Evolutionary conservation across 129 eudicot genomes (phyloP).

Genomic region (Chrysanthemum lavandulifolium): DNA sequence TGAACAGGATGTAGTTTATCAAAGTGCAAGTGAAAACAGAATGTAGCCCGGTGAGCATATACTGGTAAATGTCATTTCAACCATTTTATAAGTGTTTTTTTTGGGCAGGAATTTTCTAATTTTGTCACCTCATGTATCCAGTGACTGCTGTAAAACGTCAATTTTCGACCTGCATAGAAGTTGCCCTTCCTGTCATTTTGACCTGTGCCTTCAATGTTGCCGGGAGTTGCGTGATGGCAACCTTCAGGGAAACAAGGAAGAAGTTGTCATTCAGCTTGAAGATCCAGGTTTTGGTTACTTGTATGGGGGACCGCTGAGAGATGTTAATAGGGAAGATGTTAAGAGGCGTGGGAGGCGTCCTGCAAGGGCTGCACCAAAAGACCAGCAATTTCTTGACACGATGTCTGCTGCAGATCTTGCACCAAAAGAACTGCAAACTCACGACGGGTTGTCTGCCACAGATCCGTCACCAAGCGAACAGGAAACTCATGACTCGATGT

Average conservation of each 20-base stretch:
- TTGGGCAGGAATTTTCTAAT: neutral
- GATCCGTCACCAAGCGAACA: too few relatives aligned
- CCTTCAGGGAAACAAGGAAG: conserved; percentile 44
- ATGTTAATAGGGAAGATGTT: neutral
- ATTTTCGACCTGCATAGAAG: conserved; percentile 66
- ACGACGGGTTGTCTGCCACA: too few relatives aligned
- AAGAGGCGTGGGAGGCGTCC: too few relatives aligned
- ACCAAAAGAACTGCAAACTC: too few relatives aligned
- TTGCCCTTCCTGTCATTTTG: conserved; percentile 63
- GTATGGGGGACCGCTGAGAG: conserved; percentile 37
- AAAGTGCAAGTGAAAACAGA: conserved; percentile 29
- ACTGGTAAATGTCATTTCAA: conserved; percentile 47
- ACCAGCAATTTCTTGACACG: too few relatives aligned
- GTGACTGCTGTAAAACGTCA: conserved; percentile 74
- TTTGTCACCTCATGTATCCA: conserved; percentile 31
- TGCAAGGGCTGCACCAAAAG: too few relatives aligned
- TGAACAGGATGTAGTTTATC: conserved; percentile 41
- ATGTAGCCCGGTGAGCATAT: conserved; percentile 40
- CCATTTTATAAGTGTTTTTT: neutral
- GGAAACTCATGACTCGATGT: too few relatives aligned
- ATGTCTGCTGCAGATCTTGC: too few relatives aligned
- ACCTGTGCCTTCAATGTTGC: conserved; percentile 81
- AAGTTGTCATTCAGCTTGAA: conserved; percentile 23
- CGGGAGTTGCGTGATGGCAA: conserved; percentile 64
- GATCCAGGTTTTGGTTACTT: conserved; percentile 38